Evolutionary conservation across 306 rosid genomes (phyloP).

Genomic region (Lablab purpureus): DNA sequence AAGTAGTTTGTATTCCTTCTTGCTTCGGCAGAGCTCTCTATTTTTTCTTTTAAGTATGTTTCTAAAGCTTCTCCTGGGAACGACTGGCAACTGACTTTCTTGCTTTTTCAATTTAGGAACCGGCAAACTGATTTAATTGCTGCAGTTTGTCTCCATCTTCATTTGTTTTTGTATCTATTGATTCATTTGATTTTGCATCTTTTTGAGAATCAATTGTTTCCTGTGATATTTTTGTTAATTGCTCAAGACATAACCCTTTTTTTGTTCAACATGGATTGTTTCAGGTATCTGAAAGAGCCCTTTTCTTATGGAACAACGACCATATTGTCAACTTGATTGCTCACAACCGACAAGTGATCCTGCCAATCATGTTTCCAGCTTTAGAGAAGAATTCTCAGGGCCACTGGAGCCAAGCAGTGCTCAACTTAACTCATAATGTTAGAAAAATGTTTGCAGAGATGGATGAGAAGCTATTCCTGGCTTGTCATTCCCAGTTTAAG

Average conservation of each 20-base stretch:
- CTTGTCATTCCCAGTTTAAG: constrained; percentile 63
- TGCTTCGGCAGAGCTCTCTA: constrained; percentile 24
- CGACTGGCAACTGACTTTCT: neutral
- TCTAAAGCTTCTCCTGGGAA: constrained; percentile 1
- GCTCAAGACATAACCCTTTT: neutral
- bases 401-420: constrained; percentile 96
- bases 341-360: constrained; percentile 79
- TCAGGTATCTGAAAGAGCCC: constrained; percentile 98
- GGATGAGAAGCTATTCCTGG: constrained; percentile 80
- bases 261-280: constrained; percentile 38
- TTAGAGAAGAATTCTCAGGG: constrained; percentile 75
- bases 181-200: constrained; percentile 32
- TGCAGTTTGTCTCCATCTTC: constrained; percentile 28
- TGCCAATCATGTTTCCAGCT: constrained; percentile 83
- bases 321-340: constrained; percentile 84
- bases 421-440: constrained; percentile 76
- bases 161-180: constrained; percentile 33
- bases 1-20: constrained; percentile 26
- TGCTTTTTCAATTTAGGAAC: neutral
- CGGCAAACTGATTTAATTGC: neutral
- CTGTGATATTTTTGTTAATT: constrained; percentile 25
- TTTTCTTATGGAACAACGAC: constrained; percentile 96
- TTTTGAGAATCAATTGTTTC: constrained; percentile 32
- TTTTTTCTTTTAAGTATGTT: constrained; percentile 5
- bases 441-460: constrained; percentile 90